phyloP scores from a whole-genome alignment of 306 rosid species.

The Delonix regia region DNA sequence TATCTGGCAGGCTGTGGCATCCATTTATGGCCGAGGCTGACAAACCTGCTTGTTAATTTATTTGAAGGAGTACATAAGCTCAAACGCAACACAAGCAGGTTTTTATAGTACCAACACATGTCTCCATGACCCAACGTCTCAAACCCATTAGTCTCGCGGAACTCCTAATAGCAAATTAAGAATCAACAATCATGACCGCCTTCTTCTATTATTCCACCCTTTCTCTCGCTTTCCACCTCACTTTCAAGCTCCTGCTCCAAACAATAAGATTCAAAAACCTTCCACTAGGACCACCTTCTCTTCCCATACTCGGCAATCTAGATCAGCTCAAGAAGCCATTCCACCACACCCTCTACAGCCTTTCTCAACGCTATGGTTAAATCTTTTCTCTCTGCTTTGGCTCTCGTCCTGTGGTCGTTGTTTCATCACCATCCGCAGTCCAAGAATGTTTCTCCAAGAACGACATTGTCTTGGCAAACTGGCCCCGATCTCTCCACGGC shows the following conservation, averaged over 20 bases:
- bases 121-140: no score
- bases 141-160: no score
- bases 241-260: slow-evolving; percentile 27
- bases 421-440: slow-evolving; percentile 39
- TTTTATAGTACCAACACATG: no score
- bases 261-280: slow-evolving; percentile 5
- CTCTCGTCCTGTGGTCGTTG: slow-evolving; percentile 40
- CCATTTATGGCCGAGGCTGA: no score
- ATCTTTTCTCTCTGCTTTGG: slow-evolving; percentile 36
- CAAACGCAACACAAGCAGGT: slow-evolving; percentile 7
- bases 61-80: slow-evolving; percentile 17
- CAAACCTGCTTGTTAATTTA: no score
- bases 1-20: no score
- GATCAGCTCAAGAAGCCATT: slow-evolving; percentile 52
- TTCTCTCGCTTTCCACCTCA: background rate
- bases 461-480: no score
- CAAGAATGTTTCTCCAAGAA: slow-evolving; percentile 64
- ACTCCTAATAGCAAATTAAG: no score
- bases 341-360: slow-evolving; percentile 22
- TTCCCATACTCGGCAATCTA: slow-evolving; percentile 66
- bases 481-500: no score
- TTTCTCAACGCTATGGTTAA: slow-evolving; percentile 51
- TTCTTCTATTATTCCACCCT: background rate
- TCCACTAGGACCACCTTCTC: no score
- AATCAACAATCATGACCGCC: background rate